Base-by-base conservation (phyloP, 2,329 filamentous ascomycete genomes). In the Huntiella decipiens region DNA sequence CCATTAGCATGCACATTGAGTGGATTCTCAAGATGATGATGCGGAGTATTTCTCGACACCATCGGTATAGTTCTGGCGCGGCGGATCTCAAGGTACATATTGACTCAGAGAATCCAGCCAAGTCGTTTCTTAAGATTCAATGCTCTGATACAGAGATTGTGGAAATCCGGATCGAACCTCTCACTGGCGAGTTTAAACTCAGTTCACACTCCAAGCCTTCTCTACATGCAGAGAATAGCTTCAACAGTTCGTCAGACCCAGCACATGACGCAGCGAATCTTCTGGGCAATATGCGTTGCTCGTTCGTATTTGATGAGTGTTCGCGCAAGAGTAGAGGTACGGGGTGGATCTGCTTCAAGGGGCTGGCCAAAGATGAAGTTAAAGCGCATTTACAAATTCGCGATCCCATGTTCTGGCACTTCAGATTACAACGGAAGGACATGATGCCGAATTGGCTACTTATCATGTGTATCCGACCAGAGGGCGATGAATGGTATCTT, bases 401-500 rank as follows among this genome's bases (percentile, higher is more conserved):
- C 35, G 74, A 80, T 44, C 66, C 75, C n/a, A 32, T 37, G 44
- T 69, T 77, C 50, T 74, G 78, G 48, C 66, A 73, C 33, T 65
- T 77, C 12, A 82, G 86, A 63, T 77, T 92, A 51, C 74, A 70
- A 54, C 78, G 77, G 54, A 66, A 66, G 48, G 75, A 73, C n/a
- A 93, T 87, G 83, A 68, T 68, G 7, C 57, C 70, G 11, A 65
- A 71, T 44, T 94, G 84, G 82, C 74, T 78, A 51, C 63, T 92
- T 35, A 77, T 78, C 52, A 70, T 81, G 39, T 75, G 76, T 44
- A 69, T 85, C 57, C 77, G 79, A 56, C 67, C 82, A 56, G 68
- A 70, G 55, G 82, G 83, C 45, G 82, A 91, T 56, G 71, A 70
- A 51, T 93, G 83, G 82, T 87, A 79, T 76, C 64, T 87, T 50